These are phyloP conservation scores for Trypanosoma cruzi DNA, from an alignment of 208 protist genomes.

Conservation along the genomic window DNA sequence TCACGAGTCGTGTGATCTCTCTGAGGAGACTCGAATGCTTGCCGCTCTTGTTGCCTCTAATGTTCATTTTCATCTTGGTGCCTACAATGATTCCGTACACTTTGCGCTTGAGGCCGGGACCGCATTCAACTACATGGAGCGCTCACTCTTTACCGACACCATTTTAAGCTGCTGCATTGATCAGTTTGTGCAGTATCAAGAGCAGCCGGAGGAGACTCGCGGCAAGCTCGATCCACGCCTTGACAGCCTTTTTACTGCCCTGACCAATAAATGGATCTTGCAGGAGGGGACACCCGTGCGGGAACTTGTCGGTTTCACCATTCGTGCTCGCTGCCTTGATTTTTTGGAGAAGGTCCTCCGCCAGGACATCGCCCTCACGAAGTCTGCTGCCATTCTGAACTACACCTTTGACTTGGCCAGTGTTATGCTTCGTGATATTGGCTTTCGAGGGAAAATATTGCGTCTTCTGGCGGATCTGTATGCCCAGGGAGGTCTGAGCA, in stretches of 20 bases:
- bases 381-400: slow-evolving; percentile 88
- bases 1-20: slow-evolving; percentile 52
- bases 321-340: slow-evolving; percentile 83
- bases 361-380: slow-evolving; percentile 57
- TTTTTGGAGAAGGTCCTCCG: slow-evolving; percentile 85
- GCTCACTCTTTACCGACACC: slow-evolving; percentile 86
- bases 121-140: slow-evolving; percentile 92
- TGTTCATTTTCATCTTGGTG: slow-evolving; percentile 98
- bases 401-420: slow-evolving; percentile 91
- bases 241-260: slow-evolving; percentile 75
- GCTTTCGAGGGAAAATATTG: slow-evolving; percentile 87
- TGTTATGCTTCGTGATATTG: slow-evolving; percentile 84
- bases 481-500: slow-evolving; percentile 45
- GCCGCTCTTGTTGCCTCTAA: slow-evolving; percentile 95
- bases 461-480: slow-evolving; percentile 89
- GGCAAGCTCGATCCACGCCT: slow-evolving; percentile 74
- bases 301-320: slow-evolving; percentile 91
- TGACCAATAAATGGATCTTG: slow-evolving; percentile 81
- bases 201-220: slow-evolving; percentile 37
- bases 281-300: slow-evolving; percentile 76
- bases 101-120: slow-evolving; percentile 95
- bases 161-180: slow-evolving; percentile 96
- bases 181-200: slow-evolving; percentile 89
- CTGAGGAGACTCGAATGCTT: slow-evolving; percentile 62
- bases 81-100: slow-evolving; percentile 94